Evolutionary conservation across 805 yeast species (phyloP), one percentile per base, ranked within the genome.

Genomic region (Candida ficus): DNA sequence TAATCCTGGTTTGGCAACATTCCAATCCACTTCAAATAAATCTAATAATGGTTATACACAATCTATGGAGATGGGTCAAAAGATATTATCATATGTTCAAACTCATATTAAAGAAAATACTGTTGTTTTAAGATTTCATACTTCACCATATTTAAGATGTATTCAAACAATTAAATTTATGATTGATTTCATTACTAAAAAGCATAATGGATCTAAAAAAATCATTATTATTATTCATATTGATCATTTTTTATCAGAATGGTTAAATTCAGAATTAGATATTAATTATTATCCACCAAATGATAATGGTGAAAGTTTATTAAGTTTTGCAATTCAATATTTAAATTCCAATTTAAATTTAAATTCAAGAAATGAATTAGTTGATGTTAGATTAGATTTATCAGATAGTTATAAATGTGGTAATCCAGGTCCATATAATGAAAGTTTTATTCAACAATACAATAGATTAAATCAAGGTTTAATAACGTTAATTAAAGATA

Each of bases 131-230:
- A 41, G 49, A 17, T 47, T 56, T 37, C 73, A 69, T 46, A 58
- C 67, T 5, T 68, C 73, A 2, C 75, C 75, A 0, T 70, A 69
- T 42, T 59, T 68, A 32, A 46, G 74, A 44, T 70, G 75, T 46
- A 51, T 69, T 6, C 72, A 70, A 47, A 70, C 73, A 0, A 56
- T 55, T 35, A 55, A 51, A 38, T 42, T 43, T 43, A 42, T 55
- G 36, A 34, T 49, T 13, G 61, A 56, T 35, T 44, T 43, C 33
- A 33, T 56, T 13, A 43, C 41, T 2, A 55, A 39, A 39, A 48
- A 49, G 27, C 52, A 53, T 36, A 29, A 39, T 12, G 42, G 25
- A 10, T 13, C 20, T 6, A 41, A 39, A 17, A 14, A 30, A 14
- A 44, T 49, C 31, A 42, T 42, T 7, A 44, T 54, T 20, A 54